phyloP scores from a whole-genome alignment of 768 basidiomycete species.

The Mycena polygramma region DNA sequence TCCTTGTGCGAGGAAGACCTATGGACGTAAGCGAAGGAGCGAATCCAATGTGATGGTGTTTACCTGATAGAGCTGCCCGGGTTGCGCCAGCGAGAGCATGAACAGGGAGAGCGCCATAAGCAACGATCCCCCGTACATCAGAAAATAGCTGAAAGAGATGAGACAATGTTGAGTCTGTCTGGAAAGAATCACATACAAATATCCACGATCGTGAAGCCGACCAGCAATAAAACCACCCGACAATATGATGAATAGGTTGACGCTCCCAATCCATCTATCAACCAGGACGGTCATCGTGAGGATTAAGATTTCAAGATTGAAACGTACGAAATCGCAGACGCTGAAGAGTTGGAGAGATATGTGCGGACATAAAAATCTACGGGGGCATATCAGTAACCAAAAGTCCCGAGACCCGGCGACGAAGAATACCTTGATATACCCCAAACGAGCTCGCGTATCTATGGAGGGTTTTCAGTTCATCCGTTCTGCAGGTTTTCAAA shows the following conservation, averaged over 20 bases:
- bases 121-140: slow-evolving; percentile 59
- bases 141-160: slow-evolving; percentile 49
- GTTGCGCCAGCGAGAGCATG: slow-evolving; percentile 55
- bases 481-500: not conserved
- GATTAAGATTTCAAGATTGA: not conserved
- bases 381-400: slow-evolving; percentile 28
- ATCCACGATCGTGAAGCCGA: slow-evolving; percentile 65
- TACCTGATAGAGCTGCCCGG: slow-evolving; percentile 53
- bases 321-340: slow-evolving; percentile 53
- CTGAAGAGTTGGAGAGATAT: slow-evolving; percentile 50
- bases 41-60: not conserved
- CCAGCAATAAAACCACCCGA: slow-evolving; percentile 61
- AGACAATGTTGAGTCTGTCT: not conserved
- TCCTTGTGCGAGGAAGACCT: slow-evolving; percentile 65
- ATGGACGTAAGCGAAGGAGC: slow-evolving; percentile 36
- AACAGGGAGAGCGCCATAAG: slow-evolving; percentile 61
- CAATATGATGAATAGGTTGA: slow-evolving; percentile 62
- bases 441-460: slow-evolving; percentile 56
- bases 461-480: not conserved
- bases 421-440: slow-evolving; percentile 48
- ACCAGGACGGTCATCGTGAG: slow-evolving; percentile 1
- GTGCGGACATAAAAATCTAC: slow-evolving; percentile 57
- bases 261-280: slow-evolving; percentile 59
- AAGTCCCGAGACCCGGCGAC: slow-evolving; percentile 28
- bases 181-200: slow-evolving; percentile 52